Evolutionary conservation across 2,329 filamentous ascomycete genomes (phyloP).

Genomic region (Coniochaeta hoffmannii): DNA sequence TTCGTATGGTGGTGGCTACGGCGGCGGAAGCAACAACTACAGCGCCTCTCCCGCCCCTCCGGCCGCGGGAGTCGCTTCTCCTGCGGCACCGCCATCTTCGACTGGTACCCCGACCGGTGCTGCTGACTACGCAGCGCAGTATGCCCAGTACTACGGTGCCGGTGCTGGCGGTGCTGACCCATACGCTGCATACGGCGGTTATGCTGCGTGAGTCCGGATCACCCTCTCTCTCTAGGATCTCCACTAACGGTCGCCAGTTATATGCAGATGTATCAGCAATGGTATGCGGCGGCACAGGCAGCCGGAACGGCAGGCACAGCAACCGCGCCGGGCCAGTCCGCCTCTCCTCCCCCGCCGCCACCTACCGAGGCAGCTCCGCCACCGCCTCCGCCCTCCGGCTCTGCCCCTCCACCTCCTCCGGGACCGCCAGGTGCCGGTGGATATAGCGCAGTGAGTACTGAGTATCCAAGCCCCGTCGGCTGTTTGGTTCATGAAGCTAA

Average conservation of each 20-base stretch:
- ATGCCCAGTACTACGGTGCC: conserved; percentile 70
- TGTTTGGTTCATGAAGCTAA: background rate
- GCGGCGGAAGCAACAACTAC: conserved; percentile 11
- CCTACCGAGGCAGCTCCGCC: conserved; percentile 55
- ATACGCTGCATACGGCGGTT: conserved; percentile 87
- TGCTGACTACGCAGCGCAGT: conserved; percentile 70
- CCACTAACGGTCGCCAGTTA: conserved; percentile 32
- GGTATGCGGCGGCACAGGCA: conserved; percentile 46
- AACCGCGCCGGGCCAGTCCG: conserved; percentile 38
- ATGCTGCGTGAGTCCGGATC: conserved; percentile 54
- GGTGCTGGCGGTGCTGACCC: conserved; percentile 43
- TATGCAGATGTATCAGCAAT: conserved; percentile 67
- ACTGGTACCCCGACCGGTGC: conserved; percentile 33
- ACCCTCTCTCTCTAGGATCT: conserved; percentile 14
- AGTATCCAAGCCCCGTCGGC: background rate
- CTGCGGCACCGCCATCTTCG: conserved; percentile 30
- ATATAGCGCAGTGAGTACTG: conserved; percentile 54
- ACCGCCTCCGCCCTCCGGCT: conserved; percentile 48
- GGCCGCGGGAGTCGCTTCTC: conserved; percentile 26
- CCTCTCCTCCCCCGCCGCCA: conserved; percentile 52
- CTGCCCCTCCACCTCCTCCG: conserved; percentile 50
- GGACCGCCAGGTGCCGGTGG: conserved; percentile 42
- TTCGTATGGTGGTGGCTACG: conserved; percentile 24
- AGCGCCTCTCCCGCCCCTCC: conserved; percentile 32
- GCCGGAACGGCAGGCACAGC: conserved; percentile 38